Conservation (phyloP, 192 early-diverging fungal genomes). For the Phlyctochytrium arcticum region DNA sequence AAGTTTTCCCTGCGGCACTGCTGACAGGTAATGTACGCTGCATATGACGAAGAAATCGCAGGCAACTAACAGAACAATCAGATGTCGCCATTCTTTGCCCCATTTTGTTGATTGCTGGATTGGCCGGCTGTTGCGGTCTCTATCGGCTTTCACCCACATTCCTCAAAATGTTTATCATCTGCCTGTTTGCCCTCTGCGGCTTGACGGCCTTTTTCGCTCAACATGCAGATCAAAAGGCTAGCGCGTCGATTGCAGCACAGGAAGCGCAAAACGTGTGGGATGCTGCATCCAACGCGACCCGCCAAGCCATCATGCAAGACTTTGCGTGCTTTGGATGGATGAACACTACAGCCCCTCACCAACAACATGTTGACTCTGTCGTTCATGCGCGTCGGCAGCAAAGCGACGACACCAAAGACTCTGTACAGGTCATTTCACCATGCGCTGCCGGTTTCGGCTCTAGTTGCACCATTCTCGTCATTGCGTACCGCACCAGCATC, state of each 20-base stretch:
- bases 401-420: too few relatives aligned
- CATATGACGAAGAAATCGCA: not conserved
- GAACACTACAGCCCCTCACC: too few relatives aligned
- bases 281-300: not conserved
- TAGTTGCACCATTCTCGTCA: too few relatives aligned
- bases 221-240: not conserved
- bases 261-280: not conserved
- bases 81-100: conserved; percentile 6
- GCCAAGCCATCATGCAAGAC: not conserved
- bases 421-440: too few relatives aligned
- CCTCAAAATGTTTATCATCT: conserved; percentile 7
- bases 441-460: too few relatives aligned
- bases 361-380: too few relatives aligned
- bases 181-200: not conserved
- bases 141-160: not conserved
- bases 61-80: not conserved
- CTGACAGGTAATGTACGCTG: not conserved
- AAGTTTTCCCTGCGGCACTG: not conserved
- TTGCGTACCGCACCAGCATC: too few relatives aligned
- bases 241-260: not conserved
- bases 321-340: not conserved
- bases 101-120: not conserved
- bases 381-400: too few relatives aligned
- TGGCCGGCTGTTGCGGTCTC: conserved; percentile 2
- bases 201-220: not conserved